These are phyloP conservation scores for Solanum virginianum DNA, from an alignment of 257 asterid genomes.

Conservation along the genomic window DNA sequence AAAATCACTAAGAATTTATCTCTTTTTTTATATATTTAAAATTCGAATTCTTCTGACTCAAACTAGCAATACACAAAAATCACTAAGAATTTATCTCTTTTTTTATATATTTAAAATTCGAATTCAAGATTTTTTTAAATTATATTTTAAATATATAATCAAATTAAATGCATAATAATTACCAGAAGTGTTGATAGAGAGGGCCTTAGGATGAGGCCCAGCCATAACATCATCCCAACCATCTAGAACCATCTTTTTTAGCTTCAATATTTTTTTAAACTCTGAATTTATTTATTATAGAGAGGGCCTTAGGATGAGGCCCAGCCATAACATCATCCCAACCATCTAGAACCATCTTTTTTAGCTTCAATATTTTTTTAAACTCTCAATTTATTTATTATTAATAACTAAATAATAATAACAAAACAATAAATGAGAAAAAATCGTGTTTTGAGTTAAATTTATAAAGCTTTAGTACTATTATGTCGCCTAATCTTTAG, in stretches of 20 bases:
- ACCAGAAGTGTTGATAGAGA: not conserved
- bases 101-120: not conserved
- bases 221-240: constrained; percentile 3
- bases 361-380: not conserved
- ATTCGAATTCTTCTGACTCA: not conserved
- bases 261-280: not conserved
- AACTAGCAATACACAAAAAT: too few relatives aligned
- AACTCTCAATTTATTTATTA: not conserved
- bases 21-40: not conserved
- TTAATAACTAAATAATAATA: not conserved
- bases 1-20: too few relatives aligned
- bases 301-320: not conserved
- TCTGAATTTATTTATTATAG: not conserved
- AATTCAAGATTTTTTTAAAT: not conserved
- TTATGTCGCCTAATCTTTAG: not conserved
- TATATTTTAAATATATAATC: not conserved
- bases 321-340: constrained; percentile 3
- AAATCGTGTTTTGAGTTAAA: not conserved
- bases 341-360: not conserved
- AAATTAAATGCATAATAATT: not conserved
- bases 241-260: not conserved
- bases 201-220: not conserved
- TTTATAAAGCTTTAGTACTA: not conserved
- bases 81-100: too few relatives aligned
- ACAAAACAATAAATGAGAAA: not conserved